A percentile compares a stretch with the other conserved stretches of the same genome.
These are phyloP conservation scores for Diplodia intermedia DNA, from an alignment of 2,329 filamentous ascomycete genomes.

Conservation along the genomic window DNA sequence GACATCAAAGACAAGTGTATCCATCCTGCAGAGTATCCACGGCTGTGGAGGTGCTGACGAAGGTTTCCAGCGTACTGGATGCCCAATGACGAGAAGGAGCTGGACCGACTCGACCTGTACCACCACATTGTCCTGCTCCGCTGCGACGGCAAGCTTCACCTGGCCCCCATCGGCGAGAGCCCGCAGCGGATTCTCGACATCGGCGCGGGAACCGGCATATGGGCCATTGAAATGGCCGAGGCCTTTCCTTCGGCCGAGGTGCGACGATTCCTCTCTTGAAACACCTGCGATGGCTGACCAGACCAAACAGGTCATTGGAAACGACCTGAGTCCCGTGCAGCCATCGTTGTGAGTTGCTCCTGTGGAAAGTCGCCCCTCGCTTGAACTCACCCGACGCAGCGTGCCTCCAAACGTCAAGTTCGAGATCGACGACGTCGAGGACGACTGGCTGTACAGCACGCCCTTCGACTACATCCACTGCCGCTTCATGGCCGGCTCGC, in stretches of 20 bases:
- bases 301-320: constrained; percentile 38
- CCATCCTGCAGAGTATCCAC: background rate
- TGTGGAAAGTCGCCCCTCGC: background rate
- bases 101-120: constrained; percentile 17
- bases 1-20: constrained; percentile 34
- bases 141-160: constrained; percentile 25
- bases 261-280: background rate
- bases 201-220: constrained; percentile 13
- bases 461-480: constrained; percentile 47
- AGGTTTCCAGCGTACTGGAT: constrained; percentile 30
- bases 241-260: background rate
- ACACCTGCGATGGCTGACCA: background rate
- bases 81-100: constrained; percentile 23
- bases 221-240: constrained; percentile 17
- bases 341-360: constrained; percentile 6
- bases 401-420: constrained; percentile 51
- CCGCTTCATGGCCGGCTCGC: constrained; percentile 42
- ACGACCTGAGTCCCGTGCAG: constrained; percentile 11
- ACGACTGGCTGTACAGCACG: constrained; percentile 48
- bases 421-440: constrained; percentile 52
- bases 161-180: constrained; percentile 32
- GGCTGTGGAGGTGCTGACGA: background rate
- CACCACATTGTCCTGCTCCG: constrained; percentile 10
- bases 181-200: constrained; percentile 33
- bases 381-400: background rate